phyloP scores from a whole-genome alignment of 2,329 filamentous ascomycete species.

The Fusarium lateritium region DNA sequence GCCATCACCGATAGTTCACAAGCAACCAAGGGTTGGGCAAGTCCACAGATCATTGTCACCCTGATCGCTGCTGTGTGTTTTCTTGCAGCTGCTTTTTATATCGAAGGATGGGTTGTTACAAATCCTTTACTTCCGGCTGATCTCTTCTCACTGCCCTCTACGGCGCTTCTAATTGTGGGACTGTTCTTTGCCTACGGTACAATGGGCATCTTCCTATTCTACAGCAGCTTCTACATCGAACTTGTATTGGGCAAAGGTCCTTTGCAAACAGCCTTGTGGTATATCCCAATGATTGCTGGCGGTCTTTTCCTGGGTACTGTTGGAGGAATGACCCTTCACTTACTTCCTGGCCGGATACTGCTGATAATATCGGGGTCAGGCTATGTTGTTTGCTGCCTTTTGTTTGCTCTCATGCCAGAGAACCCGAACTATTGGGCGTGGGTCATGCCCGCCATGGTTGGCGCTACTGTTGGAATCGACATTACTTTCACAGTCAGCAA shows the following conservation, averaged over 20 bases:
- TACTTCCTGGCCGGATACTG: conserved; percentile 67
- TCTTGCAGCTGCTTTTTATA: conserved; percentile 68
- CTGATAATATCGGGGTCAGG: conserved; percentile 67
- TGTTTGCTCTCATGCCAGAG: conserved; percentile 70
- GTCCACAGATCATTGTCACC: conserved; percentile 74
- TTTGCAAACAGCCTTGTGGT: conserved; percentile 72
- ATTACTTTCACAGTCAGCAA: conserved; percentile 76
- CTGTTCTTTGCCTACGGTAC: conserved; percentile 66
- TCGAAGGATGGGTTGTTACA: conserved; percentile 74
- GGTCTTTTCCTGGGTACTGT: conserved; percentile 69
- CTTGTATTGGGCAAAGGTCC: conserved; percentile 66
- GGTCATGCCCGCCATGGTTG: conserved; percentile 73
- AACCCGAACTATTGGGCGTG: conserved; percentile 73
- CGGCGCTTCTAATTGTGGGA: conserved; percentile 69
- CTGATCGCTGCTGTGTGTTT: conserved; percentile 70
- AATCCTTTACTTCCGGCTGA: conserved; percentile 74
- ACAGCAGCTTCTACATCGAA: conserved; percentile 74
- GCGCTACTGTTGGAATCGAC: conserved; percentile 75
- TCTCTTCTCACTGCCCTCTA: conserved; percentile 70
- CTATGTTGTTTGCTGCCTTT: conserved; percentile 65
- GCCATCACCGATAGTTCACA: conserved; percentile 77
- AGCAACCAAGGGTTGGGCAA: conserved; percentile 73
- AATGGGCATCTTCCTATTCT: conserved; percentile 75
- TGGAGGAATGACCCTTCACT: conserved; percentile 70
- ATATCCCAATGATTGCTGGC: conserved; percentile 69